Percentiles rank a stretch among this genome's conserved stretches.
Conservation (phyloP, 371 early-diverging fungal genomes). For the Phascolomyces articulosus region DNA sequence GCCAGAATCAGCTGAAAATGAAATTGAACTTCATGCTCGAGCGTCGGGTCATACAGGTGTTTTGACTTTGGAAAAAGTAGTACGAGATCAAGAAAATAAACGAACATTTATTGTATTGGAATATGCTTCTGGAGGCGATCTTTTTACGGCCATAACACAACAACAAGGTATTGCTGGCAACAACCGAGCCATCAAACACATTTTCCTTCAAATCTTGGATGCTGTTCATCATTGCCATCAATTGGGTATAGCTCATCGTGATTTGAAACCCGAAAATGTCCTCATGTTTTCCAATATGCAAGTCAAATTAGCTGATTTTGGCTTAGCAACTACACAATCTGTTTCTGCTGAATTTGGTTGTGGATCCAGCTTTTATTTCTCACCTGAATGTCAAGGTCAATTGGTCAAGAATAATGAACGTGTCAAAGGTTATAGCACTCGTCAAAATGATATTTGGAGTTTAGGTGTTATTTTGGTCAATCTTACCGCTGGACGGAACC, state of each 20-base stretch:
- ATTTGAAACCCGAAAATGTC: slow-evolving; percentile 93
- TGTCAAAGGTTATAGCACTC: slow-evolving; percentile 66
- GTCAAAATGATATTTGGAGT: slow-evolving; percentile 85
- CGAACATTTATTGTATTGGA: slow-evolving; percentile 74
- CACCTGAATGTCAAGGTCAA: slow-evolving; percentile 86
- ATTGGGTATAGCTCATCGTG: slow-evolving; percentile 85
- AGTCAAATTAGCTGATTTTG: slow-evolving; percentile 80
- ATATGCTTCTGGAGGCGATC: slow-evolving; percentile 66
- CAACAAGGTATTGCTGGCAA: slow-evolving; percentile 57
- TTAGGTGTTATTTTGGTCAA: slow-evolving; percentile 84
- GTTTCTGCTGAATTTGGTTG: slow-evolving; percentile 79
- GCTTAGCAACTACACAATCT: slow-evolving; percentile 71
- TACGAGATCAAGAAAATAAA: slow-evolving; percentile 45
- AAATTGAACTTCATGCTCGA: slow-evolving; percentile 66
- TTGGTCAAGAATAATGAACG: slow-evolving; percentile 39
- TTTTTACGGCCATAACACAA: slow-evolving; percentile 64
- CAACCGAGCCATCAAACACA: slow-evolving; percentile 63
- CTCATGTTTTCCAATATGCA: slow-evolving; percentile 56
- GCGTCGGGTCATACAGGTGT: slow-evolving; percentile 71
- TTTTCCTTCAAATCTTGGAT: slow-evolving; percentile 84
- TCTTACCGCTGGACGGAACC: slow-evolving; percentile 76
- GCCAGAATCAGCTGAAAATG: slow-evolving; percentile 53
- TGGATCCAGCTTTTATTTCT: slow-evolving; percentile 88
- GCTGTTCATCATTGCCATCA: slow-evolving; percentile 83
- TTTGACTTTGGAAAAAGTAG: slow-evolving; percentile 67